Evolutionary conservation across 768 basidiomycete genomes (phyloP).

Genomic region (Boletus rubroflammeus): DNA sequence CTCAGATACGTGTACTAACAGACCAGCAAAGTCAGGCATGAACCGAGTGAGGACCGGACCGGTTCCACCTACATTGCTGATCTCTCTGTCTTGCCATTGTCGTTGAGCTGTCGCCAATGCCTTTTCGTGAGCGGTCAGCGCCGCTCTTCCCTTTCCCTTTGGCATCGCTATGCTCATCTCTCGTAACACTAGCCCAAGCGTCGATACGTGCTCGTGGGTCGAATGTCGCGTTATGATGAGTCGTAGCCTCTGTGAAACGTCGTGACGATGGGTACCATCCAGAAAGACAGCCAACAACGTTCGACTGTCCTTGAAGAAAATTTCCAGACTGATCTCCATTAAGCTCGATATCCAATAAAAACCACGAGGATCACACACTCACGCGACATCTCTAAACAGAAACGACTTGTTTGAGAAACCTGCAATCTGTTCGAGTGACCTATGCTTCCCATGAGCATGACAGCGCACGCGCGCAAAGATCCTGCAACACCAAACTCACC

Average conservation of each 20-base stretch:
- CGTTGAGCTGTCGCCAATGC: slow-evolving; percentile 69
- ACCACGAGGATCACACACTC: slow-evolving; percentile 30
- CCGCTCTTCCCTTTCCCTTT: slow-evolving; percentile 16
- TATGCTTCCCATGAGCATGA: slow-evolving; percentile 27
- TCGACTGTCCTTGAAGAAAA: slow-evolving; percentile 91
- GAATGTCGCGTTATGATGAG: slow-evolving; percentile 41
- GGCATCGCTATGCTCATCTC: slow-evolving; percentile 29
- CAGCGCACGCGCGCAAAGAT: background rate
- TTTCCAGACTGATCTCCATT: slow-evolving; percentile 58
- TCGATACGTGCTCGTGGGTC: slow-evolving; percentile 37
- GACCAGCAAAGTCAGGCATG: background rate
- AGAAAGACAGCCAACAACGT: slow-evolving; percentile 83
- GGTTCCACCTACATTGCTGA: slow-evolving; percentile 70
- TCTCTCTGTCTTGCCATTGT: slow-evolving; percentile 86
- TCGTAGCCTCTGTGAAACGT: slow-evolving; percentile 52
- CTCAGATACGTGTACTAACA: slow-evolving; percentile 82
- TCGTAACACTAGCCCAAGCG: slow-evolving; percentile 47
- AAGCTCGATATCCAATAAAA: background rate
- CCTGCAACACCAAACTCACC: slow-evolving; percentile 45
- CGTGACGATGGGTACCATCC: slow-evolving; percentile 60
- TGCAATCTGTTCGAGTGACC: slow-evolving; percentile 76
- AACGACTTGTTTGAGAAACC: slow-evolving; percentile 80
- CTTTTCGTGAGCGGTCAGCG: slow-evolving; percentile 17
- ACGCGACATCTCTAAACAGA: slow-evolving; percentile 91
- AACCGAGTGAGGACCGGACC: background rate